These are phyloP conservation scores for Trypanosoma grayi DNA, from an alignment of 208 protist genomes.

Conservation along the genomic window DNA sequence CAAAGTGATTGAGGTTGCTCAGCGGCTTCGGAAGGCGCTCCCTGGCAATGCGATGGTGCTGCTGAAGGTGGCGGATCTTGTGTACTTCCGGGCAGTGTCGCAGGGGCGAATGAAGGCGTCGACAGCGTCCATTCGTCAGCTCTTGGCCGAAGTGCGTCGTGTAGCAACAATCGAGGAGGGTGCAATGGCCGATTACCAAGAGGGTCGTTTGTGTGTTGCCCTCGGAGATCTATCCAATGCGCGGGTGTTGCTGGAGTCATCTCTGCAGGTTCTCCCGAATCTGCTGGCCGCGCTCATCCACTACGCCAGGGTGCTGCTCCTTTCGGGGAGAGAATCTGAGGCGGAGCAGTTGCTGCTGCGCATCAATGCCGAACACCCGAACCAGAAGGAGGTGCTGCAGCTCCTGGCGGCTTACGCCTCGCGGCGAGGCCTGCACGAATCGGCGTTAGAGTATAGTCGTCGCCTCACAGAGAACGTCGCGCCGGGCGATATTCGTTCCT, in stretches of 20 bases:
- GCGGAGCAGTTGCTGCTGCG: constrained; percentile 49
- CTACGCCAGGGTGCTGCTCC: constrained; percentile 62
- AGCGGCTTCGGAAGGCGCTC: constrained; percentile 44
- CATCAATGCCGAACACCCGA: constrained; percentile 58
- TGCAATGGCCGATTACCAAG: constrained; percentile 76
- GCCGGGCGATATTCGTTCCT: constrained; percentile 62
- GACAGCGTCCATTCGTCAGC: constrained; percentile 31
- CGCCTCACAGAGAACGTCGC: constrained; percentile 61
- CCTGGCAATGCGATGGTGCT: constrained; percentile 76
- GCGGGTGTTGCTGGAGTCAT: constrained; percentile 51
- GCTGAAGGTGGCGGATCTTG: constrained; percentile 73
- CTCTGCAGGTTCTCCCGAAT: constrained; percentile 55
- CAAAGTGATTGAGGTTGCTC: constrained; percentile 52
- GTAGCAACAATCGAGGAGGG: constrained; percentile 48
- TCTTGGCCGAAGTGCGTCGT: constrained; percentile 56
- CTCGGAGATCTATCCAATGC: constrained; percentile 56
- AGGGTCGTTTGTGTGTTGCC: constrained; percentile 61
- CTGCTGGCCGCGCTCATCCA: constrained; percentile 72
- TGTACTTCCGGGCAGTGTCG: constrained; percentile 69
- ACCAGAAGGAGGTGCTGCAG: constrained; percentile 78
- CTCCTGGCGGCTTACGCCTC: constrained; percentile 65
- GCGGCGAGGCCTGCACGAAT: constrained; percentile 48
- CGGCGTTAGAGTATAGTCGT: constrained; percentile 59
- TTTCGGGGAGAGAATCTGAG: constrained; percentile 41
- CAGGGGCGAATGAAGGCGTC: constrained; percentile 36